phyloP scores from a whole-genome alignment of 352 stramenopile genomes.

The Phytophthora niederhauseri region DNA sequence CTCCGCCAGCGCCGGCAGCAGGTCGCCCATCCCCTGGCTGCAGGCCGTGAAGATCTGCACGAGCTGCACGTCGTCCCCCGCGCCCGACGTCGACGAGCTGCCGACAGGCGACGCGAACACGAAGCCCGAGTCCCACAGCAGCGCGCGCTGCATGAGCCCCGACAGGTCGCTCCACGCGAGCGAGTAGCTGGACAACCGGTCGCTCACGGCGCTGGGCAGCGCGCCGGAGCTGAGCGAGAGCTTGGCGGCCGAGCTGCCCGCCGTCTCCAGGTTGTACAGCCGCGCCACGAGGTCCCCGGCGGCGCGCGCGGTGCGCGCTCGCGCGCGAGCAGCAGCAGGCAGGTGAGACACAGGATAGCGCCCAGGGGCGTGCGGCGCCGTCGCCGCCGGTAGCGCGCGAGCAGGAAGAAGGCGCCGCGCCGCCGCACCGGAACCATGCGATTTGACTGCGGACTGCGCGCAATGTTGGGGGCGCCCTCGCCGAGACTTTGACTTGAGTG shows the following conservation, averaged over 20 bases:
- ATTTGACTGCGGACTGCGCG: neutral
- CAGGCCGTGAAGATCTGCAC: conserved; percentile 70
- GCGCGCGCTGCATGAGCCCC: conserved; percentile 66
- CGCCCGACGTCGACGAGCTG: conserved; percentile 12
- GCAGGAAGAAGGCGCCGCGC: conserved; percentile 36
- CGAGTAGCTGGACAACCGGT: conserved; percentile 34
- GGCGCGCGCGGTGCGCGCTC: conserved; percentile 11
- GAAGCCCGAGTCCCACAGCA: conserved; percentile 76
- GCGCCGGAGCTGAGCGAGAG: conserved; percentile 42
- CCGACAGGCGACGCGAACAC: conserved; percentile 43
- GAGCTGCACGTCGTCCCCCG: conserved; percentile 30
- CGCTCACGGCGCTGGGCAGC: conserved; percentile 40
- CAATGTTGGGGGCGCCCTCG: neutral
- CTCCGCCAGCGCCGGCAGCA: conserved; percentile 52
- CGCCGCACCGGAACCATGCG: conserved; percentile 37
- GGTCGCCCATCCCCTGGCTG: conserved; percentile 60
- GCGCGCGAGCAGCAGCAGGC: conserved; percentile 11
- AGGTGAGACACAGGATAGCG: conserved; percentile 1
- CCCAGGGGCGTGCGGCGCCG: neutral
- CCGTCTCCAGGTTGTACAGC: conserved; percentile 49
- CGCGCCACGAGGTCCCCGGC: conserved; percentile 59
- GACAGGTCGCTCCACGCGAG: conserved; percentile 52
- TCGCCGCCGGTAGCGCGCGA: conserved; percentile 26
- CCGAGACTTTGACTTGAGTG: conserved; percentile 24
- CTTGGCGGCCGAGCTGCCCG: conserved; percentile 25